phyloP scores from a whole-genome alignment of 306 rosid species.

The Quercus bicolor region DNA sequence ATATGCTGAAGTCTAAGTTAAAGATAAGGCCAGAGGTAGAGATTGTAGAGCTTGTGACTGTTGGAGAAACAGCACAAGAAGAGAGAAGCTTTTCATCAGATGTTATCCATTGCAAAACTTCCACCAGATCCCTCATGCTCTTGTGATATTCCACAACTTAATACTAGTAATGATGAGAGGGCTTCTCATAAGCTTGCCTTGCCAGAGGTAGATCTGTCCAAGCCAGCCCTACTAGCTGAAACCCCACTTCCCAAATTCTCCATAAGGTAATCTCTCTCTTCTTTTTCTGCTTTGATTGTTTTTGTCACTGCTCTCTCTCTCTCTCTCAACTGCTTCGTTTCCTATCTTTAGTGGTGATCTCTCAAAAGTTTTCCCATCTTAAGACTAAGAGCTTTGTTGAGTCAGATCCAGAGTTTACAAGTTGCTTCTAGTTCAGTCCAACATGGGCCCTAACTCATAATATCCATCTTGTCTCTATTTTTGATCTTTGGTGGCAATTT shows the following conservation, averaged over 20 bases:
- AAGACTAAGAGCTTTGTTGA: slow-evolving; percentile 13
- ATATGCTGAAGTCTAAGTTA: slow-evolving; percentile 57
- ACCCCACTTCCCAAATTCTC: slow-evolving; percentile 42
- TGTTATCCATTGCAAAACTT: slow-evolving; percentile 61
- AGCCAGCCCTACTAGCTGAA: slow-evolving; percentile 24
- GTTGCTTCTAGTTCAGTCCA: slow-evolving; percentile 33
- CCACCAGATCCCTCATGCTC: slow-evolving; percentile 51
- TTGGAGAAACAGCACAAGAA: slow-evolving; percentile 46
- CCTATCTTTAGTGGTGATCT: slow-evolving; percentile 3
- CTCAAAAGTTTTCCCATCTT: slow-evolving; percentile 13
- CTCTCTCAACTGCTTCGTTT: background rate
- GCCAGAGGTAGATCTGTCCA: slow-evolving; percentile 41
- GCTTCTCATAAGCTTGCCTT: slow-evolving; percentile 27
- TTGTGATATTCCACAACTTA: slow-evolving; percentile 26
- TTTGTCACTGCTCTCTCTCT: background rate
- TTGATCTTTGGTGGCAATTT: slow-evolving; percentile 15
- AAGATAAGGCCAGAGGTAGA: slow-evolving; percentile 38
- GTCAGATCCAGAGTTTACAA: slow-evolving; percentile 36
- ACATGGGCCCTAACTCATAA: slow-evolving; percentile 34
- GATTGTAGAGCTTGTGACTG: slow-evolving; percentile 44
- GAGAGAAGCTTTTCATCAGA: slow-evolving; percentile 58
- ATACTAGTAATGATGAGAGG: slow-evolving; percentile 22
- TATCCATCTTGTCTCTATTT: slow-evolving; percentile 32
- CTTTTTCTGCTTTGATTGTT: background rate
- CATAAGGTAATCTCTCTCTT: slow-evolving; percentile 37